These are phyloP conservation scores for Phylloporus scabripes DNA, from an alignment of 768 basidiomycete species.

Conservation along the genomic window DNA sequence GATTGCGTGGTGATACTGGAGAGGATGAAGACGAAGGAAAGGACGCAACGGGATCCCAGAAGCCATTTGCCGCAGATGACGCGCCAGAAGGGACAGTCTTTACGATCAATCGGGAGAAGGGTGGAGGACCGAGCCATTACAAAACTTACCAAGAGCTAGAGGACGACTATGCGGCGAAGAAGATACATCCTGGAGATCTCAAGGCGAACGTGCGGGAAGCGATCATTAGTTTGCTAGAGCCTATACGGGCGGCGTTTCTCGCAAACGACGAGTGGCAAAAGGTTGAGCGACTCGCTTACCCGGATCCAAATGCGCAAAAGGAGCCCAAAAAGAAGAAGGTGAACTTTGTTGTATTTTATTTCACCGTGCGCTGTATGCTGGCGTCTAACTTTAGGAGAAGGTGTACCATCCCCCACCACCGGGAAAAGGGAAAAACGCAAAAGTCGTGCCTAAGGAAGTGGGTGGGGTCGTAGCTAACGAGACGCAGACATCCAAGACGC, in stretches of 20 bases:
- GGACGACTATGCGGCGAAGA: slow-evolving; percentile 67
- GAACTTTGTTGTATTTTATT: neutral
- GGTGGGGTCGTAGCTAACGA: slow-evolving; percentile 6
- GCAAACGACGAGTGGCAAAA: slow-evolving; percentile 76
- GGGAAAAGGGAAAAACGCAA: slow-evolving; percentile 60
- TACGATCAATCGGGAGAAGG: slow-evolving; percentile 69
- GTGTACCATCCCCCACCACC: slow-evolving; percentile 82
- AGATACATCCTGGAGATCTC: slow-evolving; percentile 85
- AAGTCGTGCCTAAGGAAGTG: slow-evolving; percentile 2
- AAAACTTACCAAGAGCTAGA: slow-evolving; percentile 57
- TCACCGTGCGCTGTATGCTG: neutral
- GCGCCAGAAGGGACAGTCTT: slow-evolving; percentile 84
- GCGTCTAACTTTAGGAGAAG: slow-evolving; percentile 48
- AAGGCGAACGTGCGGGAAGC: slow-evolving; percentile 73
- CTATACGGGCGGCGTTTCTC: slow-evolving; percentile 75
- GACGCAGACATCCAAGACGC: neutral
- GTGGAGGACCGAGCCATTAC: slow-evolving; percentile 73
- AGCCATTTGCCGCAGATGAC: slow-evolving; percentile 57
- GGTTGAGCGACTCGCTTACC: slow-evolving; percentile 78
- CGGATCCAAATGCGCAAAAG: slow-evolving; percentile 60
- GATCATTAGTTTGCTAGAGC: slow-evolving; percentile 69
- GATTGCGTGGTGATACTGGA: slow-evolving; percentile 39
- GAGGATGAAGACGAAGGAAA: slow-evolving; percentile 40
- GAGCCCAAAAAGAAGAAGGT: slow-evolving; percentile 62
- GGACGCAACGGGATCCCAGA: slow-evolving; percentile 46